phyloP scores from a whole-genome alignment of 2,329 filamentous ascomycete species.

The Remersonia thermophila region DNA sequence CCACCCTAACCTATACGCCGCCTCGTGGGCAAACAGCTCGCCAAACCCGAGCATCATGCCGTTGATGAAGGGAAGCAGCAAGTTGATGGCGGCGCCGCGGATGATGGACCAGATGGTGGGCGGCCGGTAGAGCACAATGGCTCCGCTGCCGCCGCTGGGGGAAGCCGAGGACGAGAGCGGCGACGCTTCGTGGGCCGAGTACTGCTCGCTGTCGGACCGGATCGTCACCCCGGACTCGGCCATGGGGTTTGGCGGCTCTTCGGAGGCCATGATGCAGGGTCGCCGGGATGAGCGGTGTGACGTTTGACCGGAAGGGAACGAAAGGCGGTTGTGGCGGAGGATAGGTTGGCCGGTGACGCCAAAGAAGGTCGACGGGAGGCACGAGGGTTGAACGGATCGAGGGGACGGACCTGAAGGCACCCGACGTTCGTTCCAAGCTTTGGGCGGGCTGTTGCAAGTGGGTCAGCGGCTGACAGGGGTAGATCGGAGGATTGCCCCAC shows the following conservation, averaged over 20 bases:
- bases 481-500: too few relatives aligned
- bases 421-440: too few relatives aligned
- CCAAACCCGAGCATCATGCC: slow-evolving; percentile 97
- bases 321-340: neutral
- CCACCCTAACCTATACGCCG: slow-evolving; percentile 88
- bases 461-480: too few relatives aligned
- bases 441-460: too few relatives aligned
- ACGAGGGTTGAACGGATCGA: neutral
- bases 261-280: slow-evolving; percentile 36
- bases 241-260: slow-evolving; percentile 41
- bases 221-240: slow-evolving; percentile 66
- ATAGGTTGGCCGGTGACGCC: too few relatives aligned
- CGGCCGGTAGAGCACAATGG: slow-evolving; percentile 75
- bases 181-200: slow-evolving; percentile 50
- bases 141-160: slow-evolving; percentile 17
- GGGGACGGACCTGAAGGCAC: too few relatives aligned
- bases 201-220: slow-evolving; percentile 73
- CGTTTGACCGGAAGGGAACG: neutral
- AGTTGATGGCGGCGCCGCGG: slow-evolving; percentile 84
- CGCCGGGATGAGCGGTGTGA: neutral
- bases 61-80: slow-evolving; percentile 92
- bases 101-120: slow-evolving; percentile 78
- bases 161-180: slow-evolving; percentile 50
- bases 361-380: neutral
- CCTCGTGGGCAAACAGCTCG: slow-evolving; percentile 91